Conservation (phyloP, 106 monocot species). For the Dioscorea dumetorum region DNA sequence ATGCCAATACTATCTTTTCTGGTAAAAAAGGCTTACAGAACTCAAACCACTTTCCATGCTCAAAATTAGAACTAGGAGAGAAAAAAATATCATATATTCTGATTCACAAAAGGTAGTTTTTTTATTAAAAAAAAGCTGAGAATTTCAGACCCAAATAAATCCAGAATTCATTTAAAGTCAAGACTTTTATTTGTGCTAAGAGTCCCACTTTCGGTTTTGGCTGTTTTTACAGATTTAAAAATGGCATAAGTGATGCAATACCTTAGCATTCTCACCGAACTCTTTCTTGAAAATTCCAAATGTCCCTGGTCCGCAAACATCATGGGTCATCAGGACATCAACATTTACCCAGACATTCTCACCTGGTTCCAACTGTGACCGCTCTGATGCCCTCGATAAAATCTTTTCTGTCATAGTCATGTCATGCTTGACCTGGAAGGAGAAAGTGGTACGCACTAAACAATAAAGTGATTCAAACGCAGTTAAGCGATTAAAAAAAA, state of each 20-base stretch:
- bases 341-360: constrained; percentile 92
- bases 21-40: too few species aligned
- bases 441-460: neutral
- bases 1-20: too few species aligned
- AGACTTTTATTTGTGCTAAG: too few species aligned
- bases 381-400: constrained; percentile 73
- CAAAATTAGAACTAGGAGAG: too few species aligned
- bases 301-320: constrained; percentile 72
- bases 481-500: neutral
- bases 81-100: too few species aligned
- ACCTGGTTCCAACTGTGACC: constrained; percentile 55
- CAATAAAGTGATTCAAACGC: neutral
- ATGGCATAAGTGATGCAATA: neutral
- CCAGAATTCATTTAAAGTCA: too few species aligned
- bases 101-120: too few species aligned
- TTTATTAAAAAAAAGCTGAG: too few species aligned
- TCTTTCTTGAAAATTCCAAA: constrained; percentile 93
- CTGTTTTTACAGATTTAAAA: too few species aligned
- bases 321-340: constrained; percentile 85
- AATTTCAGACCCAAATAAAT: too few species aligned
- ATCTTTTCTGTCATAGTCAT: constrained; percentile 99
- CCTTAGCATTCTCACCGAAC: constrained; percentile 90
- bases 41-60: too few species aligned
- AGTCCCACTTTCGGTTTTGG: too few species aligned
- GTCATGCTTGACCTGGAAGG: constrained; percentile 63